A percentile compares a stretch with the other conserved stretches of the same genome.
phyloP scores from a whole-genome alignment of 352 stramenopile species.

The Pythium aristosporum region DNA sequence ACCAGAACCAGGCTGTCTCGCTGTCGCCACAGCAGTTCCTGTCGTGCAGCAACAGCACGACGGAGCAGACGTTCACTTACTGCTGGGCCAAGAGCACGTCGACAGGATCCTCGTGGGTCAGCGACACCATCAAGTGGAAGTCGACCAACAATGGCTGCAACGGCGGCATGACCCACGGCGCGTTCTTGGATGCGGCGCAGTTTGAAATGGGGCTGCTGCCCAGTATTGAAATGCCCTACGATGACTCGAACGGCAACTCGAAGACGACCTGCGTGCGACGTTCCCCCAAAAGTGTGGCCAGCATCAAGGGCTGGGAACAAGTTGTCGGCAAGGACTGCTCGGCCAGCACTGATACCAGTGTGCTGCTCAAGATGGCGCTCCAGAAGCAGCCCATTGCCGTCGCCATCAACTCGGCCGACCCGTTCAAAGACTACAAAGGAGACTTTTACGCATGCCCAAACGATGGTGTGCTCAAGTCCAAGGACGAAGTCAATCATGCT shows the following conservation, averaged over 20 bases:
- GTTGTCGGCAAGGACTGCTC: constrained; percentile 61
- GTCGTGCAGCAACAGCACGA: constrained; percentile 61
- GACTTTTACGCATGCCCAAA: constrained; percentile 76
- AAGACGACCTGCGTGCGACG: constrained; percentile 35
- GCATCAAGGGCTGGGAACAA: constrained; percentile 70
- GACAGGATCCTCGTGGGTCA: constrained; percentile 52
- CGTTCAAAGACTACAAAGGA: constrained; percentile 68
- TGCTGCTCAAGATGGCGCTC: constrained; percentile 53
- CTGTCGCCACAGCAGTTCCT: constrained; percentile 81
- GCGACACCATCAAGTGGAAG: constrained; percentile 68
- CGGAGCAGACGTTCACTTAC: constrained; percentile 72
- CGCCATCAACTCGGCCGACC: constrained; percentile 69
- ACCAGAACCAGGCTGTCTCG: constrained; percentile 53
- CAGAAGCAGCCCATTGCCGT: constrained; percentile 70
- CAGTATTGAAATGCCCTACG: constrained; percentile 73
- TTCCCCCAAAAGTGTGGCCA: constrained; percentile 62
- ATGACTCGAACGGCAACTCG: constrained; percentile 35
- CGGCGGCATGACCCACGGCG: constrained; percentile 80
- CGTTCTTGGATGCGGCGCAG: constrained; percentile 70
- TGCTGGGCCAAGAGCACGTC: constrained; percentile 60
- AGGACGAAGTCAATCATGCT: constrained; percentile 74
- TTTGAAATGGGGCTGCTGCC: constrained; percentile 62
- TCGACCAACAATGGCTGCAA: constrained; percentile 77
- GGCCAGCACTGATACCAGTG: constrained; percentile 43
- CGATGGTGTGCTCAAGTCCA: constrained; percentile 53